Percentiles rank a stretch among this genome's conserved stretches.
These are phyloP conservation scores for Thuidium tamariscinum DNA, from an alignment of 225 moss, liverwort and hornwort species.

Conservation along the genomic window DNA sequence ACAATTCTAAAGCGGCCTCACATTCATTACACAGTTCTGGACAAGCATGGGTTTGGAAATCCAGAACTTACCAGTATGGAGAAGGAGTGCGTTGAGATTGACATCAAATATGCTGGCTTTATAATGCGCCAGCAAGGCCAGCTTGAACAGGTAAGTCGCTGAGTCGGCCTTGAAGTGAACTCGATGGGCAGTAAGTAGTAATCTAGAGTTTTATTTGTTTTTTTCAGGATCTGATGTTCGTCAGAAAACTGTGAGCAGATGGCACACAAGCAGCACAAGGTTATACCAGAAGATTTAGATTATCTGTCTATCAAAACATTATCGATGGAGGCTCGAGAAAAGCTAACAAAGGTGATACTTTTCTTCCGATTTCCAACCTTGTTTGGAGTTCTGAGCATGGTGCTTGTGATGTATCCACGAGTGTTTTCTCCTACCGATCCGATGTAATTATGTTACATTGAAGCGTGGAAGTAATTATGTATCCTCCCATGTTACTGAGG, in stretches of 20 bases:
- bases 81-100: constrained; percentile 89
- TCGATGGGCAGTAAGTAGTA: background rate
- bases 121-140: constrained; percentile 77
- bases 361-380: background rate
- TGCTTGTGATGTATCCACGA: background rate
- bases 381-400: background rate
- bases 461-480: background rate
- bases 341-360: constrained; percentile 63
- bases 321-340: constrained; percentile 80
- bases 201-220: background rate
- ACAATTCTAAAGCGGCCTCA: constrained; percentile 73
- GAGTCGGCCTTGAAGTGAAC: background rate
- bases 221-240: background rate
- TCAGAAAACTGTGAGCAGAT: constrained; percentile 36
- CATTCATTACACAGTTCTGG: constrained; percentile 69
- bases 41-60: constrained; percentile 62
- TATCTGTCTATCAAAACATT: constrained; percentile 51
- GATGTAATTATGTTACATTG: background rate
- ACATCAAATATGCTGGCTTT: constrained; percentile 90
- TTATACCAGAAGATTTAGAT: constrained; percentile 55
- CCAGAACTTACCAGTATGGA: constrained; percentile 40
- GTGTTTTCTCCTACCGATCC: background rate
- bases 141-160: constrained; percentile 56
- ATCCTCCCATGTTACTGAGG: background rate
- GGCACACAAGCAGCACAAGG: constrained; percentile 66